A percentile compares a stretch with the other conserved stretches of the same genome.
These are phyloP conservation scores for Fennellomyces sp. DNA, from an alignment of 371 early-diverging fungal genomes.

Conservation along the genomic window DNA sequence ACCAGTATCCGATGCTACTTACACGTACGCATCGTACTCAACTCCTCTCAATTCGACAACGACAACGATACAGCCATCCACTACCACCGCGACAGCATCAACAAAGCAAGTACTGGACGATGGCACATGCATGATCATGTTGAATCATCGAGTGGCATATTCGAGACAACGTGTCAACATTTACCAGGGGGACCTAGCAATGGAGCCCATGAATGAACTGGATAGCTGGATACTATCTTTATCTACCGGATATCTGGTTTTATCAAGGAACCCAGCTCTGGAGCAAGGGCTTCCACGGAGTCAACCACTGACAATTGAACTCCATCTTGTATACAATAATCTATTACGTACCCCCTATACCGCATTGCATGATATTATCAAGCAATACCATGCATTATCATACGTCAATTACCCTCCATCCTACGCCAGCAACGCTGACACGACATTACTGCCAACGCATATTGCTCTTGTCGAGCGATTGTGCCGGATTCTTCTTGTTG, in stretches of 20 bases:
- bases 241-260: conserved; percentile 54
- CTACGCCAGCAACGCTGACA: conserved; percentile 35
- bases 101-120: conserved; percentile 12
- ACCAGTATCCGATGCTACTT: not conserved
- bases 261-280: conserved; percentile 14
- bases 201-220: conserved; percentile 22
- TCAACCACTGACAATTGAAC: conserved; percentile 43
- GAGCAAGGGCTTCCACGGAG: conserved; percentile 8
- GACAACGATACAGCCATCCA: not conserved
- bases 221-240: conserved; percentile 59
- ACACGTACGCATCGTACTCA: conserved; percentile 1
- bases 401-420: conserved; percentile 56
- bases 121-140: conserved; percentile 49
- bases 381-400: conserved; percentile 61
- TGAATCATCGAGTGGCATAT: conserved; percentile 61
- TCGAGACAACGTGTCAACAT: conserved; percentile 46
- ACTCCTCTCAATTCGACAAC: not conserved
- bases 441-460: conserved; percentile 44
- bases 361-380: conserved; percentile 53
- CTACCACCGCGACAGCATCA: not conserved
- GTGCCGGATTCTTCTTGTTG: conserved; percentile 36
- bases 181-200: conserved; percentile 24
- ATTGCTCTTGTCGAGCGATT: conserved; percentile 53
- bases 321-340: conserved; percentile 47
- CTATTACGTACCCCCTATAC: conserved; percentile 38